These are phyloP conservation scores for Lophium mytilinum DNA, from an alignment of 495 filamentous ascomycete species.

Conservation along the genomic window DNA sequence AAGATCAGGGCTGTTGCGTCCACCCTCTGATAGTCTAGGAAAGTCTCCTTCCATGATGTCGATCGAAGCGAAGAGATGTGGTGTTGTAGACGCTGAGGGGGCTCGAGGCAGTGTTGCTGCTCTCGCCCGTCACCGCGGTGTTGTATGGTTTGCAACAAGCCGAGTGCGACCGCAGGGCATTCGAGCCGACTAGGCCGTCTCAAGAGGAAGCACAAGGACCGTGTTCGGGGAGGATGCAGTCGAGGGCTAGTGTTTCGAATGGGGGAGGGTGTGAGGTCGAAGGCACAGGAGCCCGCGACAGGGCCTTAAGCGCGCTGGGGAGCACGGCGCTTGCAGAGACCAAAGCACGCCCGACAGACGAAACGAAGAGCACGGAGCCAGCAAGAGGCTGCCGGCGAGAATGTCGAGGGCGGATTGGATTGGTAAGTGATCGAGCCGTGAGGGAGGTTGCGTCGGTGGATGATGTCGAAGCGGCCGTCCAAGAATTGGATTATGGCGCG, in stretches of 20 bases:
- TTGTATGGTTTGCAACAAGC: not conserved
- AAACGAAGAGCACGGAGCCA: not conserved
- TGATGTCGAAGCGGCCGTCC: not conserved
- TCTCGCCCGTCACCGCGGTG: not conserved
- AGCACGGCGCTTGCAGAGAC: not conserved
- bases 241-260: conserved; percentile 21
- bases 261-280: not conserved
- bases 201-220: not conserved
- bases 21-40: not conserved
- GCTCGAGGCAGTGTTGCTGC: not conserved
- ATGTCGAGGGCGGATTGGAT: not conserved
- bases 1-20: conserved; percentile 1
- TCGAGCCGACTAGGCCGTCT: conserved; percentile 3
- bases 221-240: not conserved
- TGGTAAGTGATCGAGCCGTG: not conserved
- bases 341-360: not conserved
- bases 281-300: not conserved
- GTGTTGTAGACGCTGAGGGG: not conserved
- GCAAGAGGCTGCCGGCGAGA: not conserved
- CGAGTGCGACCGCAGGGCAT: conserved; percentile 4
- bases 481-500: not conserved
- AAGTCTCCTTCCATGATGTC: not conserved
- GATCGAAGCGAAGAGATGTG: too few species aligned
- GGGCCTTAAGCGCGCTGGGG: not conserved
- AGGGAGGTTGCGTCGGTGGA: not conserved